A percentile compares a stretch with the other conserved stretches of the same genome.
phyloP scores from a whole-genome alignment of 345 rosid genomes.

The Eucalyptus regnans region DNA sequence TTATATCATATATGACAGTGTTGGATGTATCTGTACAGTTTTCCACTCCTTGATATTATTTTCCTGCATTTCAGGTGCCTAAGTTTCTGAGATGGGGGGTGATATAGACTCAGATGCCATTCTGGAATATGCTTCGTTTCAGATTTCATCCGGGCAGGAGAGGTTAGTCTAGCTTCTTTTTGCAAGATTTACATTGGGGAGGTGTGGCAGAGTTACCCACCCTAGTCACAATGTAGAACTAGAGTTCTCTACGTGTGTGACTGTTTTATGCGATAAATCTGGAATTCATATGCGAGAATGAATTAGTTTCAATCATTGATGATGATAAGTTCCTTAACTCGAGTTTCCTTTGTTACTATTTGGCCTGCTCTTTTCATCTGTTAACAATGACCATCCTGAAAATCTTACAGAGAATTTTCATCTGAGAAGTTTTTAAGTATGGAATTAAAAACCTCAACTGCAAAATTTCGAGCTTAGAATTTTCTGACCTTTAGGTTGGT shows the following conservation, averaged over 20 bases:
- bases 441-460: neutral
- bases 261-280: neutral
- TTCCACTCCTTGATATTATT: neutral
- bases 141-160: constrained; percentile 26
- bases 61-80: neutral
- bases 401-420: neutral
- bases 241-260: neutral
- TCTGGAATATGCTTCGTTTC: constrained; percentile 40
- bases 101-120: constrained; percentile 19
- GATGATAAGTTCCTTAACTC: neutral
- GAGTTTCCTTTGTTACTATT: neutral
- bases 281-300: neutral
- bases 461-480: neutral
- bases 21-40: neutral
- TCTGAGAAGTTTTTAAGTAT: neutral
- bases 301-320: neutral
- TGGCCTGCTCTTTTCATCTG: neutral
- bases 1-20: neutral
- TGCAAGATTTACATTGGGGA: neutral
- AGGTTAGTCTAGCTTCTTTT: constrained; percentile 9
- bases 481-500: neutral
- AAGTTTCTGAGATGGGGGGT: constrained; percentile 19
- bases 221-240: neutral
- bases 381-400: neutral
- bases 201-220: neutral